A percentile compares a stretch with the other conserved stretches of the same genome.
phyloP scores from a whole-genome alignment of 2,329 filamentous ascomycete species.

The Epichloe aotearoae region DNA sequence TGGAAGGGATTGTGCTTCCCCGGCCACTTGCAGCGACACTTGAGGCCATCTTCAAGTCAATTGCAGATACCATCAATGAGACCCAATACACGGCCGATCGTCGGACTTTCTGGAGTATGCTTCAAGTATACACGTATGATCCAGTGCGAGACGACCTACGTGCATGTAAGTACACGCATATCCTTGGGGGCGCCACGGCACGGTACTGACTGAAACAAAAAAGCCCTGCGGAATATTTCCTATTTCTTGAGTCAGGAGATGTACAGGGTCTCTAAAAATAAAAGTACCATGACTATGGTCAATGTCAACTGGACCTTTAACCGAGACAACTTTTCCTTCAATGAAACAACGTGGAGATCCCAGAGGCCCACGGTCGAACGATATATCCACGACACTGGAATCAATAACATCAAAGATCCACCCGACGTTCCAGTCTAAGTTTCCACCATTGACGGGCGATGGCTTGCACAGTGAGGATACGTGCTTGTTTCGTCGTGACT shows the following conservation, averaged over 20 bases:
- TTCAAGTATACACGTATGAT: neutral
- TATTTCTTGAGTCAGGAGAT: neutral
- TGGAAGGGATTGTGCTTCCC: neutral
- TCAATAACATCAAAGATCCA: neutral
- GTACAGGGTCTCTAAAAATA: neutral
- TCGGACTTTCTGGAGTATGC: neutral
- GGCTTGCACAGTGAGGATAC: neutral
- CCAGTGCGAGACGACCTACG: neutral
- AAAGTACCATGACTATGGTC: neutral
- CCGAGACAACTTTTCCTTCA: neutral
- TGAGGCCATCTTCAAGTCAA: neutral
- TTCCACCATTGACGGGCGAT: neutral
- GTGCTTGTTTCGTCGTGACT: neutral
- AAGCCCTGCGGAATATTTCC: neutral
- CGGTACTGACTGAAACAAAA: neutral
- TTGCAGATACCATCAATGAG: neutral
- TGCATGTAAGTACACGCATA: neutral
- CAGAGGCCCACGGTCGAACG: fast-evolving
- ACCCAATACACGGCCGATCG: fast-evolving
- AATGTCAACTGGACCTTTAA: neutral
- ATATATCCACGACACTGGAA: neutral
- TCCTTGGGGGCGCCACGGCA: neutral
- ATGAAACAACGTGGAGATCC: neutral
- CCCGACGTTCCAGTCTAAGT: neutral
- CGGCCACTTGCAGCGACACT: neutral